Evolutionary conservation across 495 filamentous ascomycete genomes (phyloP).

Genomic region (Aspergillus bertholletiae): DNA sequence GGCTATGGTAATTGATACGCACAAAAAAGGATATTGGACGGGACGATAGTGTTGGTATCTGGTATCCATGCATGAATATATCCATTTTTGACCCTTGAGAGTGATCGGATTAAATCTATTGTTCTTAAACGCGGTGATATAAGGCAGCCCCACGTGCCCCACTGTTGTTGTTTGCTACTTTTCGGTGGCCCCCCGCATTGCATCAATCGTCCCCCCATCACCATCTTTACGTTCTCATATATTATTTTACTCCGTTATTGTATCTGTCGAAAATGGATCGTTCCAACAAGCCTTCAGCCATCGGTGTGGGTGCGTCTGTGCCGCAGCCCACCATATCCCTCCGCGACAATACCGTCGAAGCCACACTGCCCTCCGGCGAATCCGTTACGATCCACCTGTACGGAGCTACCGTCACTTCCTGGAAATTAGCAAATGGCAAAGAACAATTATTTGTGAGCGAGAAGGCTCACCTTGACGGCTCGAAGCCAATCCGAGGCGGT

Average conservation of each 20-base stretch:
- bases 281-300: constrained; percentile 73
- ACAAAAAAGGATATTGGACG: background rate
- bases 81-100: background rate
- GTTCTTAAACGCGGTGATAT: too few relatives aligned
- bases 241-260: too few relatives aligned
- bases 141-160: background rate
- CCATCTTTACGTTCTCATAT: background rate
- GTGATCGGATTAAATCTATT: too few relatives aligned
- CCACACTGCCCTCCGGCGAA: constrained; percentile 79
- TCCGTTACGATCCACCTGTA: constrained; percentile 79
- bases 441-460: constrained; percentile 90
- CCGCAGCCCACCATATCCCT: constrained; percentile 68
- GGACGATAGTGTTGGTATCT: background rate
- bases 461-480: constrained; percentile 64
- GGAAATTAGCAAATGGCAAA: constrained; percentile 74
- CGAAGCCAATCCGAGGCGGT: constrained; percentile 59
- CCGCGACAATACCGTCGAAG: constrained; percentile 63
- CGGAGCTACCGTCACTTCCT: constrained; percentile 89
- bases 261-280: constrained; percentile 60
- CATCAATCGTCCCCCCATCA: background rate
- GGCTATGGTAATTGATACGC: background rate
- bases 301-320: constrained; percentile 62
- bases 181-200: constrained; percentile 3
- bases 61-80: background rate
- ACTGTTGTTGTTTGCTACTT: background rate